Evolutionary conservation across 2,329 filamentous ascomycete species (phyloP).

Genomic region (Cladophialophora chaetospira): DNA sequence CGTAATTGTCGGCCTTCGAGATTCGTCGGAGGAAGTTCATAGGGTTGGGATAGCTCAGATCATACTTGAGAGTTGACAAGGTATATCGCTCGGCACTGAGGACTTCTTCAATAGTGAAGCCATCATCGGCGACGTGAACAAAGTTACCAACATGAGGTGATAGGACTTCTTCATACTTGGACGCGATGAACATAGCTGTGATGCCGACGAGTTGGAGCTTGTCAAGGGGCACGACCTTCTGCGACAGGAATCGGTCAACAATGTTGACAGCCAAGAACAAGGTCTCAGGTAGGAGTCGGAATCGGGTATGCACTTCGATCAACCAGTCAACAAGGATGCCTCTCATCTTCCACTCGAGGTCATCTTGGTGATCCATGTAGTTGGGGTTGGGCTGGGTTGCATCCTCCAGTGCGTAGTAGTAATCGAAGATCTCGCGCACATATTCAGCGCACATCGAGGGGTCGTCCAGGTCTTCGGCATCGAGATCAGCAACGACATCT

Average conservation of each 20-base stretch:
- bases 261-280: constrained; percentile 97
- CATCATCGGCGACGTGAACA: constrained; percentile 93
- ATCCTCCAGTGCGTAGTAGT: constrained; percentile 82
- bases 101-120: constrained; percentile 93
- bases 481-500: constrained; percentile 60
- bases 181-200: constrained; percentile 98
- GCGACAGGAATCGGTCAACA: constrained; percentile 94
- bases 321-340: constrained; percentile 98
- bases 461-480: constrained; percentile 85
- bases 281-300: constrained; percentile 92
- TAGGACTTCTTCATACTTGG: constrained; percentile 97
- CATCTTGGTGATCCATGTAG: constrained; percentile 93
- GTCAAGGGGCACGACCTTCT: constrained; percentile 93
- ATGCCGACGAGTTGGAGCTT: constrained; percentile 95
- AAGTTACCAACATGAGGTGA: constrained; percentile 98
- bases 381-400: constrained; percentile 81
- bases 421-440: constrained; percentile 95
- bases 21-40: constrained; percentile 99
- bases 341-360: constrained; percentile 98
- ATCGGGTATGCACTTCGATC: constrained; percentile 95
- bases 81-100: constrained; percentile 96
- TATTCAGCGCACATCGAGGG: constrained; percentile 98
- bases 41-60: constrained; percentile 97
- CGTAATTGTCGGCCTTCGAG: constrained; percentile 98
- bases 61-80: constrained; percentile 87